Percentiles rank a stretch among this genome's conserved stretches.
Evolutionary conservation across 108 stramenopile genomes (phyloP).

Genomic region (Pseudonitzschia multistriata): DNA sequence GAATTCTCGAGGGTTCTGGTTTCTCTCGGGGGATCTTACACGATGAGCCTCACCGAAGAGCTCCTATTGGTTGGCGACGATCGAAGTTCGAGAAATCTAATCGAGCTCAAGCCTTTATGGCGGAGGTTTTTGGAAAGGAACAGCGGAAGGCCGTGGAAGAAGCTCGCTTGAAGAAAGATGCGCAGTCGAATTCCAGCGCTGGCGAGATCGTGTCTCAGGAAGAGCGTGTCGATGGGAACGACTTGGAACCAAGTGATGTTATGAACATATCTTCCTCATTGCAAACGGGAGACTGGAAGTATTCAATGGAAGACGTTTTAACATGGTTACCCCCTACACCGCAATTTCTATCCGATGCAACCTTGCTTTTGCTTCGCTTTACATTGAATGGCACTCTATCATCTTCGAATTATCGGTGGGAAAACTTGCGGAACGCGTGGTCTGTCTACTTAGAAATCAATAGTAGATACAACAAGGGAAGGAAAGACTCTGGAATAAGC

Average conservation of each 20-base stretch:
- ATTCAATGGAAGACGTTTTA: slow-evolving; percentile 65
- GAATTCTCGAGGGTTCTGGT: slow-evolving; percentile 66
- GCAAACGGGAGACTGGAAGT: slow-evolving; percentile 25
- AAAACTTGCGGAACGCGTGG: slow-evolving; percentile 66
- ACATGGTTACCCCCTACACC: slow-evolving; percentile 85
- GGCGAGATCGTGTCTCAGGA: slow-evolving; percentile 5
- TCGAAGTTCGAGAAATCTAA: slow-evolving; percentile 36
- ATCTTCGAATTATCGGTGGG: slow-evolving; percentile 65
- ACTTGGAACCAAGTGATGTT: background rate
- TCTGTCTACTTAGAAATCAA: slow-evolving; percentile 37
- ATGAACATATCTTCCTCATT: slow-evolving; percentile 26
- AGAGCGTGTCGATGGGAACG: slow-evolving; percentile 4
- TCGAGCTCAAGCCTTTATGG: slow-evolving; percentile 35
- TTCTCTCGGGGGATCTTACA: slow-evolving; percentile 36
- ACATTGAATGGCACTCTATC: slow-evolving; percentile 70
- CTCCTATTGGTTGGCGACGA: slow-evolving; percentile 38
- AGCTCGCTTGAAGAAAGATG: background rate
- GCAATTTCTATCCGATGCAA: slow-evolving; percentile 63
- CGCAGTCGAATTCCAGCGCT: background rate
- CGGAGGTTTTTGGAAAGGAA: slow-evolving; percentile 28
- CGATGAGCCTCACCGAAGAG: slow-evolving; percentile 26
- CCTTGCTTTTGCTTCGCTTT: slow-evolving; percentile 65
- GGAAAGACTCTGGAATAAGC: background rate
- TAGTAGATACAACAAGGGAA: slow-evolving; percentile 8
- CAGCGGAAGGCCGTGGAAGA: slow-evolving; percentile 3